These are phyloP conservation scores for Pseudocohnilembus persalinus DNA, from an alignment of 169 alveolate species.

Conservation along the genomic window DNA sequence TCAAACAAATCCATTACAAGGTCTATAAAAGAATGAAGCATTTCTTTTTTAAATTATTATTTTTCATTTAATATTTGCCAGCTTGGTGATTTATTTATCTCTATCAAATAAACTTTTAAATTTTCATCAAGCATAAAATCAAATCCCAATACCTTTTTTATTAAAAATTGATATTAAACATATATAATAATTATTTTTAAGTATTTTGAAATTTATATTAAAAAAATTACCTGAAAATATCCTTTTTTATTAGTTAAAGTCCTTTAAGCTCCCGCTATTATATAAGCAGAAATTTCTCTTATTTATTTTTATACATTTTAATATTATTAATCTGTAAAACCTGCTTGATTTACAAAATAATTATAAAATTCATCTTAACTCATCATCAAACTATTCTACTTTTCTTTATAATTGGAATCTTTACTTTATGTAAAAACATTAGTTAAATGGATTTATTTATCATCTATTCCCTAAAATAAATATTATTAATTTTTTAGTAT, in stretches of 20 bases:
- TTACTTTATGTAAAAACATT: background rate
- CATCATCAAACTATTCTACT: background rate
- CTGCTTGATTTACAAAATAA: background rate
- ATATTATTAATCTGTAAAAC: background rate
- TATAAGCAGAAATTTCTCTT: background rate
- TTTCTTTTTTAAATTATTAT: too few species aligned
- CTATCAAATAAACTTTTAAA: background rate
- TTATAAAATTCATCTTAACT: background rate
- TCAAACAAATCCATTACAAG: background rate
- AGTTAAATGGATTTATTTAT: background rate
- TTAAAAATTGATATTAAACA: too few species aligned
- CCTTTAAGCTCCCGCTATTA: background rate
- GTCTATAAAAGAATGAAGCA: background rate
- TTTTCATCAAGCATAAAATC: background rate
- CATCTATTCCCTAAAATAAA: background rate
- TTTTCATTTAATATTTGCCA: background rate
- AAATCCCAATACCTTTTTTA: background rate
- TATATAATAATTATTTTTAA: too few species aligned
- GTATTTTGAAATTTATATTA: background rate
- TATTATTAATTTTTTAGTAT: too few species aligned
- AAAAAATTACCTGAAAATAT: background rate
- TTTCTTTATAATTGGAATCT: background rate
- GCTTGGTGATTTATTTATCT: background rate
- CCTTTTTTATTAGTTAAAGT: background rate
- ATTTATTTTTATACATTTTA: too few species aligned